Evolutionary conservation across 345 rosid genomes (phyloP).

Genomic region (Diplotaxis tenuifolia): DNA sequence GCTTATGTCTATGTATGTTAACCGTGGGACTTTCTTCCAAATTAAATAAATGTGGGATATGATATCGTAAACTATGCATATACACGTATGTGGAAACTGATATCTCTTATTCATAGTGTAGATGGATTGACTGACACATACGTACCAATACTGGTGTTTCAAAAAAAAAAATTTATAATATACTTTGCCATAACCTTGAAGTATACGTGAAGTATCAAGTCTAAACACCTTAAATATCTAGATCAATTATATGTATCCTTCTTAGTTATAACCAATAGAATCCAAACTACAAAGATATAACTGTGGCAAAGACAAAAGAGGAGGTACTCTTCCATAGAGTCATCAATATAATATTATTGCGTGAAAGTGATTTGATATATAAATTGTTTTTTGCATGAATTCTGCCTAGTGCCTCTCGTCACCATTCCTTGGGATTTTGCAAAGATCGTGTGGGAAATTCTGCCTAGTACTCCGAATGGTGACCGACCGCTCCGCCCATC

Average conservation of each 20-base stretch:
- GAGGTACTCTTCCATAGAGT: neutral
- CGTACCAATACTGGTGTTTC: no score
- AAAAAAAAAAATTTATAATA: neutral
- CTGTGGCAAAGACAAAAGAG: neutral
- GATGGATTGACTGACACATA: no score
- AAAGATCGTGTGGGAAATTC: neutral
- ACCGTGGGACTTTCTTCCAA: no score
- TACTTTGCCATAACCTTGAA: neutral
- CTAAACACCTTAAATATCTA: neutral
- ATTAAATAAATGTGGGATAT: no score
- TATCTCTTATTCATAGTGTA: no score
- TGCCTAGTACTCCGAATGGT: no score
- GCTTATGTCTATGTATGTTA: no score
- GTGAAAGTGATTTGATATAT: neutral
- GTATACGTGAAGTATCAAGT: neutral
- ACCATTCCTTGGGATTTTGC: neutral
- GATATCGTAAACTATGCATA: no score
- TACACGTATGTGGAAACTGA: no score
- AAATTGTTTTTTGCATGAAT: neutral
- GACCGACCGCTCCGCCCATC: no score
- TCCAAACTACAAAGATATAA: neutral
- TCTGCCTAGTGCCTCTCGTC: neutral
- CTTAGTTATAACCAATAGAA: neutral
- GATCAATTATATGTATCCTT: neutral
- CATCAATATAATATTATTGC: neutral